Conservation (phyloP, 2,329 filamentous ascomycete genomes). For the Colletotrichum sansevieriae region DNA sequence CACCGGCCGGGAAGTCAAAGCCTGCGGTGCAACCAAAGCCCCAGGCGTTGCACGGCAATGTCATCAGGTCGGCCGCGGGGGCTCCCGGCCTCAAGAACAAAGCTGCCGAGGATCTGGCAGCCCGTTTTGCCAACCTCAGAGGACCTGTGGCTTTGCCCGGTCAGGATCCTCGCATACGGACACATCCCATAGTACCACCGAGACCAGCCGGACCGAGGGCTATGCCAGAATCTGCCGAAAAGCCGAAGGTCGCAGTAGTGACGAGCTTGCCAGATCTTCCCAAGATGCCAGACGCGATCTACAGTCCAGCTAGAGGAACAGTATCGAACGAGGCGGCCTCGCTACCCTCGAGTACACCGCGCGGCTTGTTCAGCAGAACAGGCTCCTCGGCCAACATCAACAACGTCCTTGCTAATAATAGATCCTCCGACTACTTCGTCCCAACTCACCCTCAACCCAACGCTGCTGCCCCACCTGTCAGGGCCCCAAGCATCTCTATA, state of each 20-base stretch:
- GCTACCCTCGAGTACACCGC: slow-evolving; percentile 73
- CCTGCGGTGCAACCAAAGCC: slow-evolving; percentile 75
- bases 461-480: slow-evolving; percentile 49
- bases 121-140: slow-evolving; percentile 70
- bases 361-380: slow-evolving; percentile 72
- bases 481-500: slow-evolving; percentile 49
- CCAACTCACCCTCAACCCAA: slow-evolving; percentile 47
- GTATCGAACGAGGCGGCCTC: slow-evolving; percentile 74
- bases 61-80: slow-evolving; percentile 56
- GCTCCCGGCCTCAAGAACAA: slow-evolving; percentile 47
- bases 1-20: slow-evolving; percentile 51
- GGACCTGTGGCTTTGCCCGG: slow-evolving; percentile 55
- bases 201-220: slow-evolving; percentile 63
- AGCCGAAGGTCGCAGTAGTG: slow-evolving; percentile 62
- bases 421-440: slow-evolving; percentile 51
- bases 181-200: slow-evolving; percentile 58
- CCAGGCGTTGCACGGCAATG: slow-evolving; percentile 73
- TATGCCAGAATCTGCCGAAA: slow-evolving; percentile 60
- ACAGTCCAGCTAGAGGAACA: slow-evolving; percentile 81
- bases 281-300: slow-evolving; percentile 80
- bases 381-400: slow-evolving; percentile 44
- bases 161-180: slow-evolving; percentile 67
- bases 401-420: slow-evolving; percentile 45
- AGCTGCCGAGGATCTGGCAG: slow-evolving; percentile 62
- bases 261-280: slow-evolving; percentile 71